phyloP scores from a whole-genome alignment of 805 yeast genomes.

The Candida suzukii region DNA sequence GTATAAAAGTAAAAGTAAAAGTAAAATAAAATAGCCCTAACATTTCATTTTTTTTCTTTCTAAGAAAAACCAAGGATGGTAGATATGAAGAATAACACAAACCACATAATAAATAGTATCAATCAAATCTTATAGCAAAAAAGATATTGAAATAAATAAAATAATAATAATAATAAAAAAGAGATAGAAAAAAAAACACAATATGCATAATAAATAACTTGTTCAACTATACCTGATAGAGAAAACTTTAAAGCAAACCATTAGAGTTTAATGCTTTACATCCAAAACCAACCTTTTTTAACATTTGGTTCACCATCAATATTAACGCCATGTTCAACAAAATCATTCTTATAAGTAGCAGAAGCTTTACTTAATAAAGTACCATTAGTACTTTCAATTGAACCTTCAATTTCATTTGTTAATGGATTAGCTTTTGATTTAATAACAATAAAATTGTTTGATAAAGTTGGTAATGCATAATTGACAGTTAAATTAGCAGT shows the following conservation, averaged over 20 bases:
- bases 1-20: no score
- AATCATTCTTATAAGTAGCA: constrained; percentile 25
- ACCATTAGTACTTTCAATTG: constrained; percentile 46
- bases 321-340: background rate
- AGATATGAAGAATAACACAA: no score
- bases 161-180: no score
- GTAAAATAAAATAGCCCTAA: background rate
- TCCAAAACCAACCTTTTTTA: constrained; percentile 13
- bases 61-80: no score
- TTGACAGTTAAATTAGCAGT: constrained; percentile 41
- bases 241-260: no score
- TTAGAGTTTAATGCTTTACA: background rate
- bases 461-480: constrained; percentile 69
- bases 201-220: background rate
- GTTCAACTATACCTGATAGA: background rate
- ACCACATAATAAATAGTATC: no score
- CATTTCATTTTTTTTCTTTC: no score
- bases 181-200: no score
- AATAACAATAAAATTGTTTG: constrained; percentile 68
- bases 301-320: background rate
- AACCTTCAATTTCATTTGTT: constrained; percentile 38
- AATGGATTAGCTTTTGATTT: constrained; percentile 38
- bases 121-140: no score
- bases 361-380: constrained; percentile 49
- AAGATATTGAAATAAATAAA: no score